Percentiles rank a stretch among this genome's conserved stretches.
These are phyloP conservation scores for Paraurostyla sp. DNA, from an alignment of 73 alveolate species.

Conservation along the genomic window DNA sequence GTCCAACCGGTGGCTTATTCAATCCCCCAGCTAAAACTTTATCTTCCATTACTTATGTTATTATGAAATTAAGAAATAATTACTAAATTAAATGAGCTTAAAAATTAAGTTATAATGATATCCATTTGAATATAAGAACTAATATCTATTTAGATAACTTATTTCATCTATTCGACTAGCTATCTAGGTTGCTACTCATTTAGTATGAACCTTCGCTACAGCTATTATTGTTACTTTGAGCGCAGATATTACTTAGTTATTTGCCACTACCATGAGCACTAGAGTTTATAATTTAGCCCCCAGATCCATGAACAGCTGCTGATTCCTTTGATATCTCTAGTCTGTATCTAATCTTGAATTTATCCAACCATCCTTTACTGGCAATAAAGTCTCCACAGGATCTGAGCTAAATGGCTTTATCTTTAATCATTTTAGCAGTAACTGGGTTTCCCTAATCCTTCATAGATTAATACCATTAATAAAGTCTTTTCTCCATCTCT, in stretches of 20 bases:
- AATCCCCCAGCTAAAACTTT: too few relatives aligned
- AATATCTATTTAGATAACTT: background rate
- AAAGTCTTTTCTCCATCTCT: conserved; percentile 74
- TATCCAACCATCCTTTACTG: conserved; percentile 86
- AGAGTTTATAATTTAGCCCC: background rate
- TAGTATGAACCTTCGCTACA: too few relatives aligned
- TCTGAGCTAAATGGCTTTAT: conserved; percentile 75
- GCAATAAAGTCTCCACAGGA: conserved; percentile 79
- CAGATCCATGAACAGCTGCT: background rate
- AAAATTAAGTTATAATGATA: too few relatives aligned
- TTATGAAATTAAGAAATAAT: too few relatives aligned
- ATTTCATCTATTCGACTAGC: conserved; percentile 8
- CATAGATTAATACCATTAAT: conserved; percentile 72
- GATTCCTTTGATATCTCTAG: conserved; percentile 47
- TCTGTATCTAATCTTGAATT: conserved; percentile 69
- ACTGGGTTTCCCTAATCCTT: conserved; percentile 51
- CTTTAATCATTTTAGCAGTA: conserved; percentile 74
- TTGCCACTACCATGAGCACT: background rate
- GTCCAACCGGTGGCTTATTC: conserved; percentile 19
- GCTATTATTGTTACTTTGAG: too few relatives aligned
- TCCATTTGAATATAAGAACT: too few relatives aligned
- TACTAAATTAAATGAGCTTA: too few relatives aligned
- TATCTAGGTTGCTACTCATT: too few relatives aligned
- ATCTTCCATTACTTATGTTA: too few relatives aligned
- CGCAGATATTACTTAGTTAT: background rate